Percentiles rank a stretch among this genome's conserved stretches.
phyloP scores from a whole-genome alignment of 2,329 filamentous ascomycete species.

The Orbilia oligospora region DNA sequence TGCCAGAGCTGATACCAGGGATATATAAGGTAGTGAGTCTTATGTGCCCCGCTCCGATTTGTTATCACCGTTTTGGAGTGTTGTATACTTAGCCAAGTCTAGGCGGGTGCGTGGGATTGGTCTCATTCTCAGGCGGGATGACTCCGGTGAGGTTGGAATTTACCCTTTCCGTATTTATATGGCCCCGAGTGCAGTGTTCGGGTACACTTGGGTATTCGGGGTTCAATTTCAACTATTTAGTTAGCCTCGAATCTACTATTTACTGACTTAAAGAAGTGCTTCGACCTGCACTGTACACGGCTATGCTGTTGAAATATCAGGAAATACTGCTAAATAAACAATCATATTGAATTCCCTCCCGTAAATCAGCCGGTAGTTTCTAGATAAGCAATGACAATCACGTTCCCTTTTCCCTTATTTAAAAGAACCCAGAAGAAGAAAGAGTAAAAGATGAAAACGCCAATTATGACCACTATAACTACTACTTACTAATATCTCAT shows the following conservation, averaged over 20 bases:
- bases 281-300: too few species aligned
- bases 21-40: background rate
- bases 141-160: background rate
- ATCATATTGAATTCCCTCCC: constrained; percentile 1
- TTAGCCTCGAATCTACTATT: too few species aligned
- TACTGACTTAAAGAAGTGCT: too few species aligned
- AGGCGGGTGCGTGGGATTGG: too few species aligned
- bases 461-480: constrained; percentile 25
- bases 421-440: background rate
- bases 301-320: too few species aligned
- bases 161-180: background rate
- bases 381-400: constrained; percentile 7
- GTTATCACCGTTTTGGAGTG: background rate
- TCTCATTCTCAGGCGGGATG: too few species aligned
- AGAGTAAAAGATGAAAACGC: constrained; percentile 1
- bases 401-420: background rate
- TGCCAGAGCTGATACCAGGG: background rate
- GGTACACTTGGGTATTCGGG: too few species aligned
- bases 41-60: background rate
- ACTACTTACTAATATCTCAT: constrained; percentile 3
- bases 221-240: too few species aligned
- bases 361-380: background rate
- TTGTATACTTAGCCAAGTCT: background rate
- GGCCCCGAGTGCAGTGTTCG: too few species aligned
- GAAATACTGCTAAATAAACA: background rate